Conservation (phyloP, 805 yeast genomes). For the Yamadazyma scolyti region DNA sequence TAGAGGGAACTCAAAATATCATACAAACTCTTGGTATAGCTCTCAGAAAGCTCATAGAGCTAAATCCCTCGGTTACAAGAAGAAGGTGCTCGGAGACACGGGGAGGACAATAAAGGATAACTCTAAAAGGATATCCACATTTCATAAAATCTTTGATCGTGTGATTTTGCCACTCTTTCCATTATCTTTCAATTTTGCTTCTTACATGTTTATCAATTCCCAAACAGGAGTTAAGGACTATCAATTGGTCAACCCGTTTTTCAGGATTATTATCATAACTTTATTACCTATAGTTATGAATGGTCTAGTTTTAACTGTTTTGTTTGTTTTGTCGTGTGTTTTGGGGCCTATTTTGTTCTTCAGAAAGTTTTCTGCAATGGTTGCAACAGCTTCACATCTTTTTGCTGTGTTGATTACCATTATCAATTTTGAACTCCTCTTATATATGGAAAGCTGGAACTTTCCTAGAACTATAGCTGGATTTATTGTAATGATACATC, state of each 20-base stretch:
- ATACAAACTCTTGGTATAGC: conserved; percentile 75
- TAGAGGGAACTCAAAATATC: conserved; percentile 69
- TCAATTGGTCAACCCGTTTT: conserved; percentile 44
- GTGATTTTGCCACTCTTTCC: conserved; percentile 15
- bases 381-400: conserved; percentile 41
- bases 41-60: conserved; percentile 38
- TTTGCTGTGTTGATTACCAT: conserved; percentile 30
- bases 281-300: conserved; percentile 47
- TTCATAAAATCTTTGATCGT: conserved; percentile 13
- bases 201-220: conserved; percentile 78
- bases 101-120: conserved; percentile 1
- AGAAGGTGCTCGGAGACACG: conserved; percentile 3
- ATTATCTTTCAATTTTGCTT: conserved; percentile 39
- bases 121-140: conserved; percentile 1
- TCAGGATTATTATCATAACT: conserved; percentile 56
- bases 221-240: conserved; percentile 71
- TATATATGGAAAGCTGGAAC: conserved; percentile 42
- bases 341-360: conserved; percentile 37
- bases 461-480: conserved; percentile 36
- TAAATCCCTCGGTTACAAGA: conserved; percentile 23
- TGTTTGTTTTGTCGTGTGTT: conserved; percentile 33
- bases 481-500: conserved; percentile 30
- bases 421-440: conserved; percentile 30
- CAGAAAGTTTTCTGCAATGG: conserved; percentile 26
- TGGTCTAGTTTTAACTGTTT: conserved; percentile 21